Conservation (phyloP, 1,284 basidiomycete species). For the Vanrija sp. region DNA sequence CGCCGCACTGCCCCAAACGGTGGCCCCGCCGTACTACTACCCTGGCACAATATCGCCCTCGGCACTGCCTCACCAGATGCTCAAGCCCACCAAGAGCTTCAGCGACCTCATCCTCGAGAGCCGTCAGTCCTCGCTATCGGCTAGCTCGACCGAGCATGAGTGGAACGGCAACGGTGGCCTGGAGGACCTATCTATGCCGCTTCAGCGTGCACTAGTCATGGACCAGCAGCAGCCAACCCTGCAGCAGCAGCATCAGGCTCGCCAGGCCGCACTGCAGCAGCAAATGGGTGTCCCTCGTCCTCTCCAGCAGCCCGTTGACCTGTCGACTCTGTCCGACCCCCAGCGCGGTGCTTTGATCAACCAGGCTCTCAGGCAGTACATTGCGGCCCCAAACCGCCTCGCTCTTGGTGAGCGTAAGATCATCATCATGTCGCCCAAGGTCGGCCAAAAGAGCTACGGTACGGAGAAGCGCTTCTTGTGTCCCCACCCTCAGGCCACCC, state of each 20-base stretch:
- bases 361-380: slow-evolving; percentile 54
- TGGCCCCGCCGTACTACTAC: slow-evolving; percentile 4
- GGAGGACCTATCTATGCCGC: slow-evolving; percentile 26
- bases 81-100: slow-evolving; percentile 36
- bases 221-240: slow-evolving; percentile 6
- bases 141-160: slow-evolving; percentile 34
- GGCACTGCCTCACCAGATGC: slow-evolving; percentile 26
- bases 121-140: slow-evolving; percentile 34
- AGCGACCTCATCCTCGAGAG: slow-evolving; percentile 34
- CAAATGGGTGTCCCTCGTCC: not conserved
- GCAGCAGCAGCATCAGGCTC: not conserved
- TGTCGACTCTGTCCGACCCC: not conserved
- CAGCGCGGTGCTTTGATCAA: slow-evolving; percentile 7
- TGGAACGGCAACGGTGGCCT: slow-evolving; percentile 21
- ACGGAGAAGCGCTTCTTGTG: slow-evolving; percentile 95
- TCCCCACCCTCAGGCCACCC: slow-evolving; percentile 88
- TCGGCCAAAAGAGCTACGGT: slow-evolving; percentile 95
- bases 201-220: slow-evolving; percentile 19
- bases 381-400: slow-evolving; percentile 76
- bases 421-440: slow-evolving; percentile 92
- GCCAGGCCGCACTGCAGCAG: not conserved
- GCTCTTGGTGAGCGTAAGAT: slow-evolving; percentile 89
- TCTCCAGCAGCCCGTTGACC: slow-evolving; percentile 1
- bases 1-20: not conserved
- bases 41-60: slow-evolving; percentile 39